Evolutionary conservation across 163 green algal species (phyloP).

Genomic region (Chloromonas sp.): DNA sequence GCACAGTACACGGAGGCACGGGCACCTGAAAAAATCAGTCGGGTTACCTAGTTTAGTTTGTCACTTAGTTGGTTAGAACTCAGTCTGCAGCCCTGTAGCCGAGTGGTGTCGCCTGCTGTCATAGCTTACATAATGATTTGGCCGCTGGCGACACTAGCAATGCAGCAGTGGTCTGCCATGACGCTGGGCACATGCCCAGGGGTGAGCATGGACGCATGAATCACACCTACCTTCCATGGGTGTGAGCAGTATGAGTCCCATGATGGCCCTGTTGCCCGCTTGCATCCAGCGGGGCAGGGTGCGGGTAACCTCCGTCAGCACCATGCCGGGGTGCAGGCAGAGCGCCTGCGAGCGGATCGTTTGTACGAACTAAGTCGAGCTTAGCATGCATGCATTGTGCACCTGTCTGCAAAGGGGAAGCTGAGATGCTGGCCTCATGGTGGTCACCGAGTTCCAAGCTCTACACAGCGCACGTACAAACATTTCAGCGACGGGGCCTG

Average conservation of each 20-base stretch:
- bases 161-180: background rate
- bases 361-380: background rate
- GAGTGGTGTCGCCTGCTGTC: background rate
- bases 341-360: conserved; percentile 19
- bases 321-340: conserved; percentile 78
- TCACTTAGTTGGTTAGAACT: background rate
- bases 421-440: background rate
- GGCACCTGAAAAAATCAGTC: conserved; percentile 29
- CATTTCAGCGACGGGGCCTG: background rate
- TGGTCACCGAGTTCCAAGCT: background rate
- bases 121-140: background rate
- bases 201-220: too few species aligned
- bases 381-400: background rate
- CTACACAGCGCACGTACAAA: background rate
- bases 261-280: conserved; percentile 29
- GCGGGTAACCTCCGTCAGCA: conserved; percentile 77
- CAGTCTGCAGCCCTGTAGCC: background rate
- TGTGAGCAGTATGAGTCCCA: conserved; percentile 18
- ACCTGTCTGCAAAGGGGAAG: background rate
- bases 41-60: background rate
- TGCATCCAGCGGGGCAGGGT: conserved; percentile 64
- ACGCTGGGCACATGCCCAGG: background rate
- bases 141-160: background rate
- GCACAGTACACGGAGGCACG: conserved; percentile 55
- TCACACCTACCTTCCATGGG: conserved; percentile 12